Evolutionary conservation across 768 basidiomycete genomes (phyloP), one percentile per base, ranked within the genome.

Genomic region (Auricularia sp.): DNA sequence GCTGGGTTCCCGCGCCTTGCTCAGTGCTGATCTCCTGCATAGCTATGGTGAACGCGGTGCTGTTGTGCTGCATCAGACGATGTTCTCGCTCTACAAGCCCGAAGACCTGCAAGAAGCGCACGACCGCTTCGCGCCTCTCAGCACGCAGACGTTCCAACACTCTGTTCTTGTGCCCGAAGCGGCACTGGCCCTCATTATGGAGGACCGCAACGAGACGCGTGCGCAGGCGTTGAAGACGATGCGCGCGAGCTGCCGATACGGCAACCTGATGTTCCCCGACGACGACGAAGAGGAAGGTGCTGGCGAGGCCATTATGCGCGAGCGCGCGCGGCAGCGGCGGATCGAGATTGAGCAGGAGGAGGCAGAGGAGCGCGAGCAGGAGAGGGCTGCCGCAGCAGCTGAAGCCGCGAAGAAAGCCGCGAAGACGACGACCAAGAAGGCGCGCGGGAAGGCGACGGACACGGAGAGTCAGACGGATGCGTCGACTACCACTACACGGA

Each of bases 121-220:
- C 11, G 77, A 83, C 0, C 71, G 75, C n/a, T 73, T 79, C 11
- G 73, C 78, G 0, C 88, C 95, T 0, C 81, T 98, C 29, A 83
- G 85, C 1, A 79, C 85, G 0, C 81, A 84, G 39, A 87, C 92
- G 65, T 96, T 94, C 71, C 80, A 93, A 43, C 85, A 88, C 44
- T 86, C 87, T 16, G 81, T 98, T 36, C 82, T 98, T n/a, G 85
- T 98, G 2, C 96, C 96, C 1, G 95, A 98, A 75, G 84, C 88
- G 0, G 91, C 88, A 0, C 78, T 88, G 47, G 78, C 82, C 29
- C 83, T 98, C n/a, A 91, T 98, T 66, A 85, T 85, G 78, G 80
- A 88, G 65, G 94, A 98, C 71, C 82, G 82, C 69, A 66, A 71
- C 1, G 70, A 74, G 51, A 79, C 78, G 2, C 73, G 78, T 3